Percentiles rank a stretch among this genome's conserved stretches.
These are phyloP conservation scores for Glarea lozoyensis DNA, from an alignment of 495 filamentous ascomycete genomes.

Conservation along the genomic window DNA sequence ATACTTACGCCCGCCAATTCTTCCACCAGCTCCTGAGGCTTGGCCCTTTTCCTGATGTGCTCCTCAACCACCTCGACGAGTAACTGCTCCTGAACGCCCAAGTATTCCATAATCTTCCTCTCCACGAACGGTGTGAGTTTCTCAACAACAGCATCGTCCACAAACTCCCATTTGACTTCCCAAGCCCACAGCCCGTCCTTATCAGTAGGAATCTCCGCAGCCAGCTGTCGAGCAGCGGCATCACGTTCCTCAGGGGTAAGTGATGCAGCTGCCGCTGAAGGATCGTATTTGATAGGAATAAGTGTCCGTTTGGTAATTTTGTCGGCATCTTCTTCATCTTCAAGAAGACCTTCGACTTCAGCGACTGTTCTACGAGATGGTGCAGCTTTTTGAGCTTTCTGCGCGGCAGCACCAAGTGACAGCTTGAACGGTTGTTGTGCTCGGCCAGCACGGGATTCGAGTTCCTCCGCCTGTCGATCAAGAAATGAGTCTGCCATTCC, in stretches of 20 bases:
- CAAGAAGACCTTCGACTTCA: conserved; percentile 87
- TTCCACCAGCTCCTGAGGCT: conserved; percentile 72
- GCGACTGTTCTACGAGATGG: conserved; percentile 74
- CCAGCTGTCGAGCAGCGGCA: conserved; percentile 69
- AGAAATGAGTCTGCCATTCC: conserved; percentile 93
- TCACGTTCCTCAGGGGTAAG: conserved; percentile 79
- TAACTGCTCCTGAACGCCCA: conserved; percentile 94
- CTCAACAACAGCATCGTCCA: conserved; percentile 76
- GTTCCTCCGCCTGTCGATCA: conserved; percentile 76
- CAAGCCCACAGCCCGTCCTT: conserved; percentile 84
- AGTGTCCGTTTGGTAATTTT: conserved; percentile 67
- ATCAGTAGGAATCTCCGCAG: conserved; percentile 81
- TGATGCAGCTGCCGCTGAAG: conserved; percentile 53
- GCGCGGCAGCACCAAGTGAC: conserved; percentile 79
- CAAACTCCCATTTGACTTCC: conserved; percentile 88
- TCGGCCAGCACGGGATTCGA: conserved; percentile 50
- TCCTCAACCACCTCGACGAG: conserved; percentile 88
- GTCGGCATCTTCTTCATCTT: conserved; percentile 84
- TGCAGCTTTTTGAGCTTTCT: conserved; percentile 57
- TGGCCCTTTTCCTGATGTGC: conserved; percentile 68
- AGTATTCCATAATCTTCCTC: conserved; percentile 94
- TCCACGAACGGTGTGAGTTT: conserved; percentile 92
- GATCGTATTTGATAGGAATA: conserved; percentile 86
- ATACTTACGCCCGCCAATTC: conserved; percentile 70
- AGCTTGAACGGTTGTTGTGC: conserved; percentile 83